phyloP scores from a whole-genome alignment of 2,329 filamentous ascomycete genomes.

The Fusarium sp. region DNA sequence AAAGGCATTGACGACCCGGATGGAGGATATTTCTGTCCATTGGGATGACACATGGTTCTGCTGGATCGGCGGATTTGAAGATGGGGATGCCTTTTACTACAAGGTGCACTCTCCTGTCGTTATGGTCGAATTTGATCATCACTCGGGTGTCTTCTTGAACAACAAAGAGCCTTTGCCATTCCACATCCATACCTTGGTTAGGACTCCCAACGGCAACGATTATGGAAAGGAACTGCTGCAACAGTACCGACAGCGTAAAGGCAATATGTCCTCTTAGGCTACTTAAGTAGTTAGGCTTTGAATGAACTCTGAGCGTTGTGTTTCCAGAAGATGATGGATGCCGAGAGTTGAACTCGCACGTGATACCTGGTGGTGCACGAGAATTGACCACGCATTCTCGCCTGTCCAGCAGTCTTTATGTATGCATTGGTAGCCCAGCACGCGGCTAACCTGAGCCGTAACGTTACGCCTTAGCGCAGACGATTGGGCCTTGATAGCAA shows the following conservation, averaged over 20 bases:
- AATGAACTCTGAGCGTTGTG: background rate
- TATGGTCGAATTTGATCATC: constrained; percentile 80
- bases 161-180: constrained; percentile 79
- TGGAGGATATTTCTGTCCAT: constrained; percentile 63
- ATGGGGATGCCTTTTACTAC: constrained; percentile 79
- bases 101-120: constrained; percentile 79
- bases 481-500: background rate
- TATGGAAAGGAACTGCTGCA: constrained; percentile 66
- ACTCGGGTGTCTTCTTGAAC: constrained; percentile 78
- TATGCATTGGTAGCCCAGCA: background rate
- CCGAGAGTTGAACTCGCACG: background rate
- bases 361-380: background rate
- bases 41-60: constrained; percentile 78
- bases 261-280: background rate
- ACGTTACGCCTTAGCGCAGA: background rate
- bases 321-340: background rate
- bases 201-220: constrained; percentile 79
- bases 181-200: constrained; percentile 78
- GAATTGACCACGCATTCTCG: background rate
- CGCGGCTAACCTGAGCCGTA: background rate
- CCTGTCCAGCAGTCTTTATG: background rate
- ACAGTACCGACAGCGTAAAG: background rate
- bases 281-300: background rate
- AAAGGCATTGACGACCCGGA: constrained; percentile 39
- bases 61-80: constrained; percentile 77